Conservation (phyloP, 345 rosid species). For the Hibiscus mutabilis region DNA sequence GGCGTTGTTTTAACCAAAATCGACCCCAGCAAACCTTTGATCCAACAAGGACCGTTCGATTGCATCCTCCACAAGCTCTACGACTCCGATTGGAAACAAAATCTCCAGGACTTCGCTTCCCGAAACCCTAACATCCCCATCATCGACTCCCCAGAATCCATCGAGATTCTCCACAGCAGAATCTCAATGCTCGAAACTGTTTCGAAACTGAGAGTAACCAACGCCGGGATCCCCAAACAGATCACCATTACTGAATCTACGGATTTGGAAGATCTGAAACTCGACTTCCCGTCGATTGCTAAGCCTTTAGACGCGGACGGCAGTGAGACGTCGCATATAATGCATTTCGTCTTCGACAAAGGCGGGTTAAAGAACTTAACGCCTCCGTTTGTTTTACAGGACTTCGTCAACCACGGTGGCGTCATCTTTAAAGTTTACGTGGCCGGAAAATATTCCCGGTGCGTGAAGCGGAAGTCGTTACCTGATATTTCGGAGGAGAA, state of each 20-base stretch:
- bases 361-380: constrained; percentile 35
- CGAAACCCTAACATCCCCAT: constrained; percentile 40
- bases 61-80: constrained; percentile 55
- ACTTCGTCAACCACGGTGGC: constrained; percentile 66
- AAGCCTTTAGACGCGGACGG: constrained; percentile 55
- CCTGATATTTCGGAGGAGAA: constrained; percentile 48
- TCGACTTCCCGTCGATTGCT: constrained; percentile 44
- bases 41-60: constrained; percentile 53
- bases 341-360: constrained; percentile 44
- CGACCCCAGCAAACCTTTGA: constrained; percentile 34
- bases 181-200: constrained; percentile 56
- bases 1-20: constrained; percentile 37
- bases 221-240: constrained; percentile 20
- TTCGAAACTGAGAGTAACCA: constrained; percentile 2
- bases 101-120: constrained; percentile 27
- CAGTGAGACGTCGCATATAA: constrained; percentile 38
- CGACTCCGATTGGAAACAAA: constrained; percentile 40
- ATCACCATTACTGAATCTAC: constrained; percentile 14
- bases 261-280: constrained; percentile 22
- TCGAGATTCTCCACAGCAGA: constrained; percentile 39
- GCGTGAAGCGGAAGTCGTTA: constrained; percentile 48
- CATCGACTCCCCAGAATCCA: constrained; percentile 37
- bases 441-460: constrained; percentile 36
- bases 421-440: constrained; percentile 59
- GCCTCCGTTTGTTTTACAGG: constrained; percentile 50